phyloP scores from a whole-genome alignment of 306 rosid genomes.

The Begonia fuchsioides region DNA sequence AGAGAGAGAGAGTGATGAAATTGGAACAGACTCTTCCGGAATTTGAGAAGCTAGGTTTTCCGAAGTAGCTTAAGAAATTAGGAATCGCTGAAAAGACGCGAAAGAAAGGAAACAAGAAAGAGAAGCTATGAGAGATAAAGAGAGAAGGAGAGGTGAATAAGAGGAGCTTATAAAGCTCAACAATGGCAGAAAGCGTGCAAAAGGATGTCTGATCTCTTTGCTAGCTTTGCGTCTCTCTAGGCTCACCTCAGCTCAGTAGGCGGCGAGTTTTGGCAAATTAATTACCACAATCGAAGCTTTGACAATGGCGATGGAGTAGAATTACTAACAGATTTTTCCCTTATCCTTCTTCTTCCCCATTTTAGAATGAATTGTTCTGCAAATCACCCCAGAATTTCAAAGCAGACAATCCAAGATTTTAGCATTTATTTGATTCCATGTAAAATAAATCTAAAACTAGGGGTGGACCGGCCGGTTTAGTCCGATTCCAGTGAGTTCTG shows the following conservation, averaged over 20 bases:
- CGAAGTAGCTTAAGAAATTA: background rate
- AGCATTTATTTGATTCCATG: too few species aligned
- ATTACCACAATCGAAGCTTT: background rate
- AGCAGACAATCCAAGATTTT: too few species aligned
- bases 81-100: background rate
- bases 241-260: too few species aligned
- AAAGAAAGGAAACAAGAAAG: constrained; percentile 1
- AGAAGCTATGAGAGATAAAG: background rate
- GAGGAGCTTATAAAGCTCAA: too few species aligned
- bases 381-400: background rate
- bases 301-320: background rate
- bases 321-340: background rate
- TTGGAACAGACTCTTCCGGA: background rate
- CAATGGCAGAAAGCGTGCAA: background rate
- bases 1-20: background rate
- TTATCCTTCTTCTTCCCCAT: background rate
- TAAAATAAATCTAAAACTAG: too few species aligned
- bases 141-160: background rate
- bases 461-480: too few species aligned
- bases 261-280: too few species aligned
- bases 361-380: background rate
- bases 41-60: constrained; percentile 11
- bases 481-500: too few species aligned
- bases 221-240: background rate
- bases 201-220: background rate